These are phyloP conservation scores for Trametes gibbosa DNA, from an alignment of 768 basidiomycete genomes.

Conservation along the genomic window DNA sequence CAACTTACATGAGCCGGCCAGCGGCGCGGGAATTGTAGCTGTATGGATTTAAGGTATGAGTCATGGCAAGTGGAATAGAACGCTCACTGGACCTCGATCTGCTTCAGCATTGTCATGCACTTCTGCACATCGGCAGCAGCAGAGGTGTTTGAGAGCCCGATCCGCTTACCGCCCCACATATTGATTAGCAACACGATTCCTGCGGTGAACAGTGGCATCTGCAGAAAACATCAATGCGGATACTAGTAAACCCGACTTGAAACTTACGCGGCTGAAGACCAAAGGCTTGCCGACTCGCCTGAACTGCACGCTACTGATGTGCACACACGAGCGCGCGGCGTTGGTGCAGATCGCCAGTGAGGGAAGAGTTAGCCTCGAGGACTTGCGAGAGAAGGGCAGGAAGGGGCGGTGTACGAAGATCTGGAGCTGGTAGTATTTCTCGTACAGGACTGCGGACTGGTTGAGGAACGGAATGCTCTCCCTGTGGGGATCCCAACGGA, in stretches of 20 bases:
- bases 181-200: conserved; percentile 48
- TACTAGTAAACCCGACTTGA: neutral
- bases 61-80: too few species aligned
- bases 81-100: conserved; percentile 12
- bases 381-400: conserved; percentile 62
- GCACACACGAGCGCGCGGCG: conserved; percentile 71
- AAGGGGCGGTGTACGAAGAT: conserved; percentile 80
- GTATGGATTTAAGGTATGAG: neutral
- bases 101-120: conserved; percentile 32
- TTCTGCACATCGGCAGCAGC: conserved; percentile 42
- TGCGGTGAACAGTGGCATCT: conserved; percentile 38
- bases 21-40: neutral
- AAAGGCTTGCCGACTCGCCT: neutral
- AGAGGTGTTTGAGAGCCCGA: conserved; percentile 32
- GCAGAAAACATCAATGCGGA: neutral
- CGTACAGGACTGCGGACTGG: conserved; percentile 39
- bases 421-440: conserved; percentile 44
- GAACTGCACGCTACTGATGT: conserved; percentile 58
- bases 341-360: conserved; percentile 86
- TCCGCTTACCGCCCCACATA: conserved; percentile 43
- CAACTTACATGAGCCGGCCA: neutral
- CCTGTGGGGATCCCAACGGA: conserved; percentile 29
- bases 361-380: conserved; percentile 45
- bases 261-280: conserved; percentile 4
- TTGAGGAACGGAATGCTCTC: conserved; percentile 24